Conservation (phyloP, 139 green algal genomes). For the Chlamydomonas schloesseri region DNA sequence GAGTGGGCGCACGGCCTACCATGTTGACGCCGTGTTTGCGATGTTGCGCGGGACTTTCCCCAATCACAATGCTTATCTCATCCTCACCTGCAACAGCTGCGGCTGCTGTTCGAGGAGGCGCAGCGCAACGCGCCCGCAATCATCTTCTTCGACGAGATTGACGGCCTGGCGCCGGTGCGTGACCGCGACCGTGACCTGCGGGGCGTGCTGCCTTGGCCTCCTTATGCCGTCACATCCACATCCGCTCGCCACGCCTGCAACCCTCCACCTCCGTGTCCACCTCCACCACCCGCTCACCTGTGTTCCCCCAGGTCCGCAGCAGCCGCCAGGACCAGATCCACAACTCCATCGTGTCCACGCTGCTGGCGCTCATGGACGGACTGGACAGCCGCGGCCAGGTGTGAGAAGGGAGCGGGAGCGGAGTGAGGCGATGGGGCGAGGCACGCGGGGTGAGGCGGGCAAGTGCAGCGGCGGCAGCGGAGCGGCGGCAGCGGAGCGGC, state of each 20-base stretch:
- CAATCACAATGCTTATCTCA: no score
- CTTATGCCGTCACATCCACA: no score
- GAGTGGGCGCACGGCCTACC: no score
- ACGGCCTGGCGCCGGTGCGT: slow-evolving; percentile 85
- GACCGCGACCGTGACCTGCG: no score
- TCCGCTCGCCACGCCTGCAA: slow-evolving; percentile 67
- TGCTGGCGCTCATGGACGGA: slow-evolving; percentile 97
- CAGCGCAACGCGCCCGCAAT: slow-evolving; percentile 71
- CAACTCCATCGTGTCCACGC: slow-evolving; percentile 96
- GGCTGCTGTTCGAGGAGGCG: slow-evolving; percentile 95
- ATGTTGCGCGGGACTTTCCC: no score
- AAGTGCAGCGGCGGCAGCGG: no score
- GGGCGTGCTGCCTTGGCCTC: no score
- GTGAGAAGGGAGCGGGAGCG: background rate
- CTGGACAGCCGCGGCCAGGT: slow-evolving; percentile 90
- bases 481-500: no score
- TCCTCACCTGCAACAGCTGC: slow-evolving; percentile 58
- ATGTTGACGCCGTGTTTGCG: no score
- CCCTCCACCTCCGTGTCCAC: slow-evolving; percentile 45
- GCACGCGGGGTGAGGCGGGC: no score
- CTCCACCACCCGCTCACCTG: slow-evolving; percentile 3
- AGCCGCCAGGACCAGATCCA: slow-evolving; percentile 96
- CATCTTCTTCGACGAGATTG: slow-evolving; percentile 97
- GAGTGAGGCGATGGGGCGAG: no score
- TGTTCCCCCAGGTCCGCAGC: slow-evolving; percentile 70